A percentile compares a stretch with the other conserved stretches of the same genome.
phyloP scores from a whole-genome alignment of 805 yeast genomes.

The Tetrapisispora fleetii region DNA sequence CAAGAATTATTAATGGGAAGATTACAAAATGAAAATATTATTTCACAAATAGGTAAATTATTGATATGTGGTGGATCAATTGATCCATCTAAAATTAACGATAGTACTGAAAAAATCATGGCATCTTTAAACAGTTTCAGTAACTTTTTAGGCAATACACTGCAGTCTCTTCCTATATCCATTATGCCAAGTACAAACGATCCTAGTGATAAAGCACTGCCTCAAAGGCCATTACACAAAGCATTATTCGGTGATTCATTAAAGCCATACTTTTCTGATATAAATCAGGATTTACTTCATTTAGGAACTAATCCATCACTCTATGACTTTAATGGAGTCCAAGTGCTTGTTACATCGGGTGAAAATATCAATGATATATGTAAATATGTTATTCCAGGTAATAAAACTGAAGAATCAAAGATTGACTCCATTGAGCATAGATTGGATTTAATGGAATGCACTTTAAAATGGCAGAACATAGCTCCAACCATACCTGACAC shows the following conservation, averaged over 20 bases:
- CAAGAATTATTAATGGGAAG: slow-evolving; percentile 67
- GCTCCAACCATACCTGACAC: slow-evolving; percentile 97
- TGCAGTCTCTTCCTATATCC: slow-evolving; percentile 55
- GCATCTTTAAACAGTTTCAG: slow-evolving; percentile 53
- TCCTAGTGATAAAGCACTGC: slow-evolving; percentile 75
- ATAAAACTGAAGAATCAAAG: slow-evolving; percentile 17
- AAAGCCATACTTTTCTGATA: slow-evolving; percentile 32
- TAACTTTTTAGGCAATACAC: slow-evolving; percentile 43
- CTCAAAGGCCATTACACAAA: slow-evolving; percentile 83
- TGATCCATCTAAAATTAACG: slow-evolving; percentile 23
- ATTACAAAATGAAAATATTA: slow-evolving; percentile 29
- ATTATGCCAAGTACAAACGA: slow-evolving; percentile 80
- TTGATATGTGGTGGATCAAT: slow-evolving; percentile 70
- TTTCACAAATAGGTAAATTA: slow-evolving; percentile 35
- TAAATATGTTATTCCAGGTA: slow-evolving; percentile 47
- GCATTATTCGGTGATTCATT: slow-evolving; percentile 49
- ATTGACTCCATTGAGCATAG: slow-evolving; percentile 27
- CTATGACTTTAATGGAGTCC: slow-evolving; percentile 46
- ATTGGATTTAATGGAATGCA: slow-evolving; percentile 51
- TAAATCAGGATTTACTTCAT: slow-evolving; percentile 30
- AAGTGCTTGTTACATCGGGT: slow-evolving; percentile 70
- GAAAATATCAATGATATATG: slow-evolving; percentile 72
- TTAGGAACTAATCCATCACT: slow-evolving; percentile 66
- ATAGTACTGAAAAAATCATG: slow-evolving; percentile 45
- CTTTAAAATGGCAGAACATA: slow-evolving; percentile 73